Conservation (phyloP, 495 filamentous ascomycete genomes). For the Amniculicola lignicola region DNA sequence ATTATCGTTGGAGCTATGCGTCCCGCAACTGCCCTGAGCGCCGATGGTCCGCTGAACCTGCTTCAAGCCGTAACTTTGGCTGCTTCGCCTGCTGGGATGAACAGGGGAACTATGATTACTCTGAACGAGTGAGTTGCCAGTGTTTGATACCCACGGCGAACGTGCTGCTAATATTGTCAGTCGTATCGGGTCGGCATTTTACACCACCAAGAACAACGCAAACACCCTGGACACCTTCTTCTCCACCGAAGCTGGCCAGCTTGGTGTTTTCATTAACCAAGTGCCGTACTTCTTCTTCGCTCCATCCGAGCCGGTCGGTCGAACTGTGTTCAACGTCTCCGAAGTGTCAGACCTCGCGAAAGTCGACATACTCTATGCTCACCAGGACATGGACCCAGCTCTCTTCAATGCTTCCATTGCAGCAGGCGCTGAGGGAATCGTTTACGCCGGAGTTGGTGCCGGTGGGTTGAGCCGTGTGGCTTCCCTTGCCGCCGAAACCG, state of each 20-base stretch:
- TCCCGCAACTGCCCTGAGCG: conserved; percentile 50
- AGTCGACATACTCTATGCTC: conserved; percentile 46
- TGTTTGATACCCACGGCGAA: background rate
- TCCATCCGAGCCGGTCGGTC: conserved; percentile 42
- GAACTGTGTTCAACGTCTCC: conserved; percentile 41
- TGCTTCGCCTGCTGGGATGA: conserved; percentile 36
- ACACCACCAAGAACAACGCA: conserved; percentile 52
- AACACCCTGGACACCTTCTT: conserved; percentile 54
- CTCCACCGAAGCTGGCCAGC: conserved; percentile 46
- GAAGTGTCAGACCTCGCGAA: conserved; percentile 41
- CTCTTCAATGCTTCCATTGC: conserved; percentile 42
- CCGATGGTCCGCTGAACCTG: conserved; percentile 52
- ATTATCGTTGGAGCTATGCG: conserved; percentile 52
- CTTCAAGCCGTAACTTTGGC: conserved; percentile 51
- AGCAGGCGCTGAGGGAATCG: conserved; percentile 47
- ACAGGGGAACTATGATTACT: conserved; percentile 49
- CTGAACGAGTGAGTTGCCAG: conserved; percentile 43
- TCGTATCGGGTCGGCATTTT: conserved; percentile 49
- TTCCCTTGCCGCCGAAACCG: conserved; percentile 4
- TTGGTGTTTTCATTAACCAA: conserved; percentile 48
- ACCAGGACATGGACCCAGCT: conserved; percentile 40
- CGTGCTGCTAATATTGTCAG: conserved; percentile 4
- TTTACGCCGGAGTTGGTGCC: conserved; percentile 43
- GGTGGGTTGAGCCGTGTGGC: conserved; percentile 17
- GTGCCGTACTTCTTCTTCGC: conserved; percentile 49